A percentile compares a stretch with the other conserved stretches of the same genome.
Evolutionary conservation across 139 green algal species (phyloP).

Genomic region (Bryopsis sp.): DNA sequence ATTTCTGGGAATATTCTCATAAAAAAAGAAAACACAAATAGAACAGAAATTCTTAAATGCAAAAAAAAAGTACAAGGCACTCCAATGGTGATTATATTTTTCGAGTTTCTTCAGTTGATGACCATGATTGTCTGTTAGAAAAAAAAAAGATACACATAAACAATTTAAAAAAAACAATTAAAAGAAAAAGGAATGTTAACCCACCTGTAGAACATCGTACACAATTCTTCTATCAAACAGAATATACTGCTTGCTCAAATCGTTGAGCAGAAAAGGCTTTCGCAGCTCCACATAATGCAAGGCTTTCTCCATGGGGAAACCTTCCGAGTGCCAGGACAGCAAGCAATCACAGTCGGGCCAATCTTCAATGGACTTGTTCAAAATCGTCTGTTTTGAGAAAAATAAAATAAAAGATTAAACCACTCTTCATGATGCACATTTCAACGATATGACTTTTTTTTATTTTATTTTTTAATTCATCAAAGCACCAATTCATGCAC

Average conservation of each 20-base stretch:
- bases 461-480: not conserved
- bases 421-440: constrained; percentile 7
- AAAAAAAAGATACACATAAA: too few relatives aligned
- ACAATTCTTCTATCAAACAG: constrained; percentile 83
- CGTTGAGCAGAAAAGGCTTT: constrained; percentile 92
- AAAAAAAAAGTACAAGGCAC: too few relatives aligned
- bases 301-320: constrained; percentile 91
- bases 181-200: too few relatives aligned
- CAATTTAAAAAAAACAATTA: too few relatives aligned
- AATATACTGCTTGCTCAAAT: constrained; percentile 69
- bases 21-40: too few relatives aligned
- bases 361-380: constrained; percentile 72
- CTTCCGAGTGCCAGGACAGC: constrained; percentile 87
- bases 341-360: constrained; percentile 86
- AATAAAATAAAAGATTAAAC: constrained; percentile 10
- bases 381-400: constrained; percentile 43
- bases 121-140: too few relatives aligned
- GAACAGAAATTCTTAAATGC: too few relatives aligned
- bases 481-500: constrained; percentile 7
- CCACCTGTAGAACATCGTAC: constrained; percentile 58
- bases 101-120: too few relatives aligned
- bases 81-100: too few relatives aligned
- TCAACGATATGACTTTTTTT: not conserved
- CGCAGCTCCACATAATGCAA: constrained; percentile 56
- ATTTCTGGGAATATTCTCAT: too few relatives aligned